Conservation (phyloP, 2,329 filamentous ascomycete species). For the Neopestalotiopsis clavispora region DNA sequence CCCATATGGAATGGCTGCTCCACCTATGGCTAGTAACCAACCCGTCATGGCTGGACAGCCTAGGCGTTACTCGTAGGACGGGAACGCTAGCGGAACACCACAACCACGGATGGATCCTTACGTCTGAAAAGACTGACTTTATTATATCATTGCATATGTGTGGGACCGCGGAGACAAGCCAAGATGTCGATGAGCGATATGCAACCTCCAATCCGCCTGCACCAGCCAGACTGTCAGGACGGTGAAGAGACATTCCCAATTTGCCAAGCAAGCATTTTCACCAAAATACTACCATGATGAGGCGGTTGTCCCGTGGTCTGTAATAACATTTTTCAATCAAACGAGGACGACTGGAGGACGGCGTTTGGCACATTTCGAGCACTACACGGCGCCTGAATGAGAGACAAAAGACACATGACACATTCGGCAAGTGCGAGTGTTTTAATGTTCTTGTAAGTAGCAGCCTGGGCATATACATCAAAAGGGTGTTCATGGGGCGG, state of each 20-base stretch:
- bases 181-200: neutral
- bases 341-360: constrained; percentile 31
- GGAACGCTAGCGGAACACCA: constrained; percentile 22
- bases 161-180: neutral
- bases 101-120: constrained; percentile 13
- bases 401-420: neutral
- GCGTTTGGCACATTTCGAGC: constrained; percentile 19
- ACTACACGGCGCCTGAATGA: constrained; percentile 18
- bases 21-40: constrained; percentile 51
- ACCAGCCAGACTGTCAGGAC: neutral
- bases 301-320: constrained; percentile 27
- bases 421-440: constrained; percentile 10
- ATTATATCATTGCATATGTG: neutral
- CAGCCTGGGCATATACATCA: constrained; percentile 49
- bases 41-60: constrained; percentile 59
- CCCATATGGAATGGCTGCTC: constrained; percentile 60
- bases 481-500: constrained; percentile 48
- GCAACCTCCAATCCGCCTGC: neutral
- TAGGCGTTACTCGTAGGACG: constrained; percentile 43
- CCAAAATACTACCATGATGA: constrained; percentile 1
- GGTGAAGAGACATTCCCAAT: neutral
- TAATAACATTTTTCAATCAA: constrained; percentile 42
- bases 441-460: constrained; percentile 28
- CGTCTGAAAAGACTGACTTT: neutral
- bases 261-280: neutral